These are phyloP conservation scores for Ophiostoma sp. DNA, from an alignment of 2,329 filamentous ascomycete species.

Conservation along the genomic window DNA sequence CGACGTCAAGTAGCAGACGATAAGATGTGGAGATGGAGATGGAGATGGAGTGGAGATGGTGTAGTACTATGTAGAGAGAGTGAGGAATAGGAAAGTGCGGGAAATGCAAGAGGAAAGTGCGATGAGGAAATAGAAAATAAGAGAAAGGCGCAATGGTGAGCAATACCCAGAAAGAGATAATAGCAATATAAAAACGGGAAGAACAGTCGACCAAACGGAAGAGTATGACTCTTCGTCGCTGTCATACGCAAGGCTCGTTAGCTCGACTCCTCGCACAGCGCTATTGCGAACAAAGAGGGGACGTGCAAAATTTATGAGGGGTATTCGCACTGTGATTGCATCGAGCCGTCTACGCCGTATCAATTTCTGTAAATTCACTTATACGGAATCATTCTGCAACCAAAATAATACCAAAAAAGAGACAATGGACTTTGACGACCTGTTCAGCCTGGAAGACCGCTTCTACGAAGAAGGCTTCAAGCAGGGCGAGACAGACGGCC, in stretches of 20 bases:
- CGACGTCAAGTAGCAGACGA: slow-evolving; percentile 13
- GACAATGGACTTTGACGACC: slow-evolving; percentile 46
- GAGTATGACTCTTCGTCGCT: slow-evolving; percentile 8
- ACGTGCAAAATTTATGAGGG: slow-evolving; percentile 11
- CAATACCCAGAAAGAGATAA: not conserved
- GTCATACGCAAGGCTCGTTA: not conserved
- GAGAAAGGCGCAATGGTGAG: not conserved
- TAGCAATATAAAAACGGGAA: not conserved
- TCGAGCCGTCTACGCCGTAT: not conserved
- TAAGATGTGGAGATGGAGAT: slow-evolving; percentile 14
- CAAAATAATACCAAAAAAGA: not conserved
- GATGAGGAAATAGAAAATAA: not conserved
- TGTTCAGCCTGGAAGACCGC: slow-evolving; percentile 56
- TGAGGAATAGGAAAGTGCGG: not conserved
- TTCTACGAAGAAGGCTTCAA: slow-evolving; percentile 82
- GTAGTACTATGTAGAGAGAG: not conserved
- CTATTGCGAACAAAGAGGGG: not conserved
- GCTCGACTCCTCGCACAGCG: not conserved
- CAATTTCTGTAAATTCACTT: too few relatives aligned
- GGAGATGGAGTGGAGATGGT: not conserved
- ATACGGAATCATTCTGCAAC: not conserved
- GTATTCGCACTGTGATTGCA: slow-evolving; percentile 10
- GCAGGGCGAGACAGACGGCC: slow-evolving; percentile 69
- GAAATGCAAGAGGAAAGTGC: not conserved
- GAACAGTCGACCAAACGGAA: not conserved